Evolutionary conservation across 2,329 filamentous ascomycete genomes (phyloP).

Genomic region (Colletotrichum agaves): DNA sequence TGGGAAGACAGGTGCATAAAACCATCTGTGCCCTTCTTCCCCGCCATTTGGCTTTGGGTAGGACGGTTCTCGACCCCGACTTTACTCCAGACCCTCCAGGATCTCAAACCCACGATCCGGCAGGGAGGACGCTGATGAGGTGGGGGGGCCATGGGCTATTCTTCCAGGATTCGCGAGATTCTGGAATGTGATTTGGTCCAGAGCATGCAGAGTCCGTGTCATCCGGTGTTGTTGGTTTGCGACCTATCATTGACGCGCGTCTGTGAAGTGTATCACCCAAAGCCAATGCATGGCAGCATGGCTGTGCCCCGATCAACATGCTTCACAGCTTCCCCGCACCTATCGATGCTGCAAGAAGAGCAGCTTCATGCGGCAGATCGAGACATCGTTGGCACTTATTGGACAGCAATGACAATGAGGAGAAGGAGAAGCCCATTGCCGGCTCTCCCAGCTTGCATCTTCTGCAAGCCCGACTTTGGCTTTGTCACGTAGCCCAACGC

Average conservation of each 20-base stretch:
- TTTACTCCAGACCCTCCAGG: constrained; percentile 31
- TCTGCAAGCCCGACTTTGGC: constrained; percentile 28
- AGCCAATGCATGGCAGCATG: constrained; percentile 33
- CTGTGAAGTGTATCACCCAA: constrained; percentile 20
- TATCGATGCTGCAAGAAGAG: not conserved
- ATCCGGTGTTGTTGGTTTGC: constrained; percentile 27
- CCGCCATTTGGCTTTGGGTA: not conserved
- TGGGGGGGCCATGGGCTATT: constrained; percentile 25
- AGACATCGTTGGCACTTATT: constrained; percentile 3
- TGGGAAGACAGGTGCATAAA: constrained; percentile 11
- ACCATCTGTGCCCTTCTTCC: constrained; percentile 4
- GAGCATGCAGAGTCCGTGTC: constrained; percentile 30
- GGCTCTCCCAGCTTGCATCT: constrained; percentile 13
- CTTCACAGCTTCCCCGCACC: constrained; percentile 35
- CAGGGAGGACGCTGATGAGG: constrained; percentile 21
- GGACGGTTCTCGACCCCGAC: constrained; percentile 30
- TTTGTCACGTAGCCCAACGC: not conserved
- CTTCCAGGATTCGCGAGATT: constrained; percentile 8
- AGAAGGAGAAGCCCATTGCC: constrained; percentile 19
- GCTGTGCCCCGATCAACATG: constrained; percentile 31
- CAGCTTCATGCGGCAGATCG: constrained; percentile 21
- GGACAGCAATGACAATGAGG: not conserved
- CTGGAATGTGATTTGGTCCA: constrained; percentile 23
- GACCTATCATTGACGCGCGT: constrained; percentile 36
- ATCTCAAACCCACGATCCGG: constrained; percentile 26